A percentile compares a stretch with the other conserved stretches of the same genome.
These are phyloP conservation scores for Flueggea neowawraea DNA, from an alignment of 441 rosid genomes.

Conservation along the genomic window DNA sequence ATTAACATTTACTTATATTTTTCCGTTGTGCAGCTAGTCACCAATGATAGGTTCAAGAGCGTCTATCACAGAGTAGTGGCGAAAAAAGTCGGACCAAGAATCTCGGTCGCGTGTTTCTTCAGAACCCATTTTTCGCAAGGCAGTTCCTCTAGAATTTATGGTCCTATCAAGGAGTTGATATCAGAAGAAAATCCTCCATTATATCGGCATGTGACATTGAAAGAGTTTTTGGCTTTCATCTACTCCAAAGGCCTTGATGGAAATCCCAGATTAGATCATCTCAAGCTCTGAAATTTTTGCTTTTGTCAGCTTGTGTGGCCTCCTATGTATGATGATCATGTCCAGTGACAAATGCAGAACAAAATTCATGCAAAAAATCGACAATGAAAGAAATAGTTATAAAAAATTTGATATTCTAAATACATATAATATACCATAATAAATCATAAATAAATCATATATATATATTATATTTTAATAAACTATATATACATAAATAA, in stretches of 20 bases:
- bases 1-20: not conserved
- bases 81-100: slow-evolving; percentile 30
- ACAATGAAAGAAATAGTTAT: too few relatives aligned
- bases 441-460: too few relatives aligned
- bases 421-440: too few relatives aligned
- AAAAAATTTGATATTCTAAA: too few relatives aligned
- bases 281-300: slow-evolving; percentile 14
- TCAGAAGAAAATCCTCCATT: slow-evolving; percentile 37
- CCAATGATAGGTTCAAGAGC: slow-evolving; percentile 34
- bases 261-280: slow-evolving; percentile 10
- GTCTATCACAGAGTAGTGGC: slow-evolving; percentile 31
- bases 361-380: too few relatives aligned
- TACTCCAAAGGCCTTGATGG: slow-evolving; percentile 16
- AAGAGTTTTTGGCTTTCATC: slow-evolving; percentile 13
- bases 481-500: too few relatives aligned
- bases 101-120: slow-evolving; percentile 39
- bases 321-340: too few relatives aligned
- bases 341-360: too few relatives aligned
- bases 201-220: slow-evolving; percentile 21
- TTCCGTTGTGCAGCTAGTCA: slow-evolving; percentile 24
- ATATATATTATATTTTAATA: too few relatives aligned
- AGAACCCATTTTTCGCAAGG: slow-evolving; percentile 14
- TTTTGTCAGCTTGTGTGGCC: not conserved
- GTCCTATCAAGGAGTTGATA: slow-evolving; percentile 45
- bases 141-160: slow-evolving; percentile 18